Evolutionary conservation across 805 yeast species (phyloP).

Genomic region (Tetrapisispora fleetii): DNA sequence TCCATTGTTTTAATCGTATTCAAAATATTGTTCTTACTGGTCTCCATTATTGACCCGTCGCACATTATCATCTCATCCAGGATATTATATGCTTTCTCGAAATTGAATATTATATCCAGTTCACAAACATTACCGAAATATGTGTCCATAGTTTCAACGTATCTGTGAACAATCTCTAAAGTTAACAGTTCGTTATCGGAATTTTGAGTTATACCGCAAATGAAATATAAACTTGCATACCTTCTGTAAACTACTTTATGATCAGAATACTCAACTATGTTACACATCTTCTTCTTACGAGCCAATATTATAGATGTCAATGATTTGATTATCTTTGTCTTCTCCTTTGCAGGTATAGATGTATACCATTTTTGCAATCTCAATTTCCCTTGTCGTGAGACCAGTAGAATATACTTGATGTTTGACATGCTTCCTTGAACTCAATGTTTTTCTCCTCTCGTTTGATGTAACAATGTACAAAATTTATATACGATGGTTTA

Average conservation of each 20-base stretch:
- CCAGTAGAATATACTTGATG: conserved; percentile 65
- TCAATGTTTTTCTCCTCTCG: not conserved
- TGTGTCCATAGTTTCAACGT: conserved; percentile 94
- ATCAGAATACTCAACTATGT: conserved; percentile 72
- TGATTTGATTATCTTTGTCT: conserved; percentile 73
- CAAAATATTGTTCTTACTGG: conserved; percentile 70
- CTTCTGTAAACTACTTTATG: conserved; percentile 79
- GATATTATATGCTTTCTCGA: conserved; percentile 85
- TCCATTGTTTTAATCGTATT: conserved; percentile 76
- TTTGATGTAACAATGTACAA: no score
- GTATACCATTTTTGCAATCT: conserved; percentile 90
- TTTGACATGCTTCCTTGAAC: conserved; percentile 19
- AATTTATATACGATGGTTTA: no score
- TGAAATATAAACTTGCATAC: conserved; percentile 86
- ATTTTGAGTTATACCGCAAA: conserved; percentile 53
- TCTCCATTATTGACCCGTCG: conserved; percentile 82
- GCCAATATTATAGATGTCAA: conserved; percentile 76
- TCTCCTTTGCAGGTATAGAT: conserved; percentile 75
- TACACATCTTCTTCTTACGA: conserved; percentile 91
- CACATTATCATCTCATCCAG: conserved; percentile 74
- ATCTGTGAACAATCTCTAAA: conserved; percentile 80
- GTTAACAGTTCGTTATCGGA: conserved; percentile 74
- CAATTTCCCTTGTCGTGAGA: conserved; percentile 92
- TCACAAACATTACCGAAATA: conserved; percentile 95
- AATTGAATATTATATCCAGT: conserved; percentile 91